phyloP scores from a whole-genome alignment of 2,329 filamentous ascomycete genomes.

The Metarhizium robertsii region DNA sequence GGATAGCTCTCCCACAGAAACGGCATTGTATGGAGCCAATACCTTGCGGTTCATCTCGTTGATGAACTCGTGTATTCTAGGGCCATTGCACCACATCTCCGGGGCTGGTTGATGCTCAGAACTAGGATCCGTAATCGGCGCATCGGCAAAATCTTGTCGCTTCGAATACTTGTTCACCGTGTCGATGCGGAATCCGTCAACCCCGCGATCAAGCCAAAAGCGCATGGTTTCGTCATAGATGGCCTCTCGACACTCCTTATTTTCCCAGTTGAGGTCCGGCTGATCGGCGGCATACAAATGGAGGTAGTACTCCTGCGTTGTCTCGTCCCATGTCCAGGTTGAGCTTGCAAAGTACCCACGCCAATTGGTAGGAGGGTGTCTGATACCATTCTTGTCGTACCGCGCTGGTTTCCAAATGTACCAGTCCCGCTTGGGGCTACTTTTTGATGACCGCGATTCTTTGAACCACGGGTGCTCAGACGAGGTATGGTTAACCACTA shows the following conservation, averaged over 20 bases:
- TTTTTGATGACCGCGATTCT: conserved; percentile 39
- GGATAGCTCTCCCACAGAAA: conserved; percentile 56
- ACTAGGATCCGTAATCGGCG: conserved; percentile 30
- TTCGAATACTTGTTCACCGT: conserved; percentile 62
- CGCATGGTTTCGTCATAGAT: conserved; percentile 58
- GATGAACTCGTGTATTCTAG: conserved; percentile 53
- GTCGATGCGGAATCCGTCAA: conserved; percentile 58
- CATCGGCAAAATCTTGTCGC: conserved; percentile 45
- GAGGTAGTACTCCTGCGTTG: conserved; percentile 43
- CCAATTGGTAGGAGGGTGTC: conserved; percentile 52
- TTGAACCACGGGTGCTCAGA: conserved; percentile 49
- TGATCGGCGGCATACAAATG: conserved; percentile 60
- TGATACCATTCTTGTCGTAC: conserved; percentile 41
- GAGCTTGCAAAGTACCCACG: conserved; percentile 33
- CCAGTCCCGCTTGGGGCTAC: conserved; percentile 47
- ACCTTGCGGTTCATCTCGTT: conserved; percentile 46
- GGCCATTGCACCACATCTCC: conserved; percentile 50
- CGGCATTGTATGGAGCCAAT: conserved; percentile 43
- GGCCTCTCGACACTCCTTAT: conserved; percentile 52
- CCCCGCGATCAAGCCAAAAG: conserved; percentile 65
- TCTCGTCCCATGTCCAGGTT: conserved; percentile 45
- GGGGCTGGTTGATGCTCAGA: conserved; percentile 32
- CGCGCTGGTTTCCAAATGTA: conserved; percentile 56
- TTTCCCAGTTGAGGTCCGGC: conserved; percentile 73
- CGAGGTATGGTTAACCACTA: conserved; percentile 64